Conservation (phyloP, 495 filamentous ascomycete species). For the Xylaria longipes region DNA sequence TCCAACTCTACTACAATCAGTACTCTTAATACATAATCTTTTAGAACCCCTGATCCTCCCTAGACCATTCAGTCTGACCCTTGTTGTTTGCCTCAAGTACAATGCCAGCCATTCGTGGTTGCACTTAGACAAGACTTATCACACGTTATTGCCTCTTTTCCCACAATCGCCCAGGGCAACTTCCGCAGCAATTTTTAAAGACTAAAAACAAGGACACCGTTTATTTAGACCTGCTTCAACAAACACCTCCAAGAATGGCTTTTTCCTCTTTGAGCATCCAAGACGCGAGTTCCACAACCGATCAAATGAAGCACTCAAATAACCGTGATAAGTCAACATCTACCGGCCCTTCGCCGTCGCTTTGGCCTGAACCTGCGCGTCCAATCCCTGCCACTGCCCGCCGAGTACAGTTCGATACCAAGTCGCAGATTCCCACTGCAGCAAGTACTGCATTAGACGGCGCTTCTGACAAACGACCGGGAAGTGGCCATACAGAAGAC, state of each 20-base stretch:
- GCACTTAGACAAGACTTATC: not conserved
- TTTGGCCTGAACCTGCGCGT: slow-evolving; percentile 19
- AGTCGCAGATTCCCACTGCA: not conserved
- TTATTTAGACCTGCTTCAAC: not conserved
- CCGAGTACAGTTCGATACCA: not conserved
- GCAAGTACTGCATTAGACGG: not conserved
- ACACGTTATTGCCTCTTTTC: slow-evolving; percentile 9
- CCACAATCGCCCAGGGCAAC: not conserved
- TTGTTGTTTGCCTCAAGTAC: not conserved
- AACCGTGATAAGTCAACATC: not conserved
- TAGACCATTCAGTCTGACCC: not conserved
- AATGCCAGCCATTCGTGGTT: not conserved
- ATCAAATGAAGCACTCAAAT: not conserved
- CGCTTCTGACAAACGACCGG: not conserved
- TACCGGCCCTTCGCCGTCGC: slow-evolving; percentile 13
- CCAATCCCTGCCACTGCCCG: not conserved
- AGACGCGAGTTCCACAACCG: not conserved
- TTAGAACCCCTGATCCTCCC: not conserved
- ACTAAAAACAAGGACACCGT: not conserved
- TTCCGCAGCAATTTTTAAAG: not conserved
- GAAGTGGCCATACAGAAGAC: not conserved
- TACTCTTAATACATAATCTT: not conserved
- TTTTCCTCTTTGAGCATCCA: not conserved
- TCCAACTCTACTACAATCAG: not conserved
- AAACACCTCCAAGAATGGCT: not conserved